Base-by-base conservation (phyloP, 306 rosid species). In the Sesbania bispinosa region DNA sequence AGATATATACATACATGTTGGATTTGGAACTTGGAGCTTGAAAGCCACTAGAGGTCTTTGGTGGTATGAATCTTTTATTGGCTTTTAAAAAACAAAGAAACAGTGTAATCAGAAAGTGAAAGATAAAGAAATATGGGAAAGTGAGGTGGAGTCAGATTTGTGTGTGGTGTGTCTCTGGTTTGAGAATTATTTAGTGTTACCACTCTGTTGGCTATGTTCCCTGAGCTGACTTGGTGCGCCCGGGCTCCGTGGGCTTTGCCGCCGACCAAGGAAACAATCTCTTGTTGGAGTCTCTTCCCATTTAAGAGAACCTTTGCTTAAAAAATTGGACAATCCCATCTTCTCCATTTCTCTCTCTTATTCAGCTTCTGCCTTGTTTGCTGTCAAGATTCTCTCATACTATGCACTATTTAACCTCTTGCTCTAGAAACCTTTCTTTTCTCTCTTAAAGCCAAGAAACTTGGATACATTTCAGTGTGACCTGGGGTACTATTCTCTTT, bases 241-340 rank as follows among this genome's bases (percentile, higher is more conserved):
- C 97, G 92, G 79, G 68, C 96, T 90, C 93, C 69, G 82, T 85
- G 99, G 97, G 93, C 96, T 80, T 88, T 91, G 97, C 99, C 89
- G 92, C 71, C 85, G 93, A 83, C 97, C 90, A 83, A 88, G 97
- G 96, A 95, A 91, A 89, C 99, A 95, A 67, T 80, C 88, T 80
- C 86, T 81, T 86, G 80, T 74, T 85, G 75, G 79, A 79, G 80
- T 88, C 92, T 87, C 92, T 90, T 87, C 73, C 85, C 94, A 84
- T 90, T 86, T 71, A 80, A 87, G 85, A 83, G 86, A 89, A 77
- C 92, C 89, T 83, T 86, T 88, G 77, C 81, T 71, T 83, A 77
- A 80, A 80, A 78, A 71, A 80, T 69, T 85, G 60, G 71, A 53
- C 74, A 68, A 69, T 74, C 55, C 74, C 75, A 52, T 79, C 87